Base-by-base conservation (phyloP, 192 early-diverging fungal species). In the Allomyces arbusculus region DNA sequence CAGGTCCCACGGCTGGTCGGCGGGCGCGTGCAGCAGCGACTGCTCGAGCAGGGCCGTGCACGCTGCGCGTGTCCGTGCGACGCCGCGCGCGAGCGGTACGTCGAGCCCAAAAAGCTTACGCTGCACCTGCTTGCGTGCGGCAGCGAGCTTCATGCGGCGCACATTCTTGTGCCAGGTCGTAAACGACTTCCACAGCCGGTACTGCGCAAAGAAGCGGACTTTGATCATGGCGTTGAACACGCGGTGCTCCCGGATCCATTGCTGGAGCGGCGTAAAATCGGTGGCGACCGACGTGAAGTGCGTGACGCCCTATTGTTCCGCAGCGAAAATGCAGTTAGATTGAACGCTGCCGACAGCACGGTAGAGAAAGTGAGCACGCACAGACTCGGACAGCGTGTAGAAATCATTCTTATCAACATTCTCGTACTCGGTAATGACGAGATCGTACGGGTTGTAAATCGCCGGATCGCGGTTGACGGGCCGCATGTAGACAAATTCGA, bases 131-230 rank as follows among this genome's bases (percentile, higher is more conserved):
- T 70, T 61, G 26, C 76, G 76, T 0, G 72, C 63, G n/a, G 64
- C 58, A 40, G 45, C 61, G 45, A 81, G 77, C 70, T 83, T 83
- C 23, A 74, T 64, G 50, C 74, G 76, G 6, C 79, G 69, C 2
- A 83, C 74, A 19, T 75, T 74, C 19, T 64, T 44, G 28, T 74
- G 74, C 82, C 82, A 83, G 7, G 74, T 66, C 14, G 72, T 75
- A 70, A 83, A 83, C 66, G 75, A 77, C 70, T 83, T 83, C 79
- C 82, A 81, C 20, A 74, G n/a, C 23, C 82, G 71, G 71, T 83
- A 83, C 12, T 73, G 71, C 4, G 65, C 64, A 66, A 83, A 83
- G 64, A 83, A 83, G 5, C 78, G 77, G 23, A 83, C 81, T 44
- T 74, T 69, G 12, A 81, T 64, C 19, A 83, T 68, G 12, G 62